Base-by-base conservation (phyloP, 2,329 filamentous ascomycete genomes). In the Cladophialophora bantiana region DNA sequence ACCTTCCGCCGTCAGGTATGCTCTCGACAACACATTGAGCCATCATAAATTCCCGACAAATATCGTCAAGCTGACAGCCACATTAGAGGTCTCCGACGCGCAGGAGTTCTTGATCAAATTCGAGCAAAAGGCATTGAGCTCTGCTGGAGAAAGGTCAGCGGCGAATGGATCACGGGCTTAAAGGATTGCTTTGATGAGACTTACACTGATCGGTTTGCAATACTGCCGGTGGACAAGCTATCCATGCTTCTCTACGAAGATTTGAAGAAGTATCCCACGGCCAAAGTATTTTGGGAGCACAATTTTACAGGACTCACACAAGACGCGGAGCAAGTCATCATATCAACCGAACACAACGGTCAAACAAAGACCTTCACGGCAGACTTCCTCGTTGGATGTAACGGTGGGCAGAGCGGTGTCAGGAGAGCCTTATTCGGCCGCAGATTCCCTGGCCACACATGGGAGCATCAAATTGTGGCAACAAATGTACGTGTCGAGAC, bases 91-190 rank as follows among this genome's bases (percentile, higher is more conserved):
- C 36, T 90, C 55, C 73, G 79, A 50, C 82, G 84, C 20, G 87
- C 87, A 0, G 87, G 87, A 0, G 82, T 89, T 12, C 77, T 89
- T 18, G 81, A 83, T 18, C 80, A 83, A 71, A 77, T 84, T 18
- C 77, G 78, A 15, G 72, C 74, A 9, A 74, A 76, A 15, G 80
- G 83, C 26, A 77, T 84, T 59, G 72, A 77, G 13, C 78, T 80
- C 59, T 79, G 78, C 65, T 83, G 82, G 82, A 73, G 82, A 10
- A 77, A 81, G 63, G 71, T 78, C 12, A 75, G 77, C 62, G 74
- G 75, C 3, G 73, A 71, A 1, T 69, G 73, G 5, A 74, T 81
- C 10, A 74, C 74, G 0, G 70, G 71, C 3, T 71, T 66, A 32
- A 32, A 56, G 4, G 38, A 20, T 15, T 36, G 55, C 53, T 52